Conservation (phyloP, 768 basidiomycete genomes). For the Russula griseocarnosa region DNA sequence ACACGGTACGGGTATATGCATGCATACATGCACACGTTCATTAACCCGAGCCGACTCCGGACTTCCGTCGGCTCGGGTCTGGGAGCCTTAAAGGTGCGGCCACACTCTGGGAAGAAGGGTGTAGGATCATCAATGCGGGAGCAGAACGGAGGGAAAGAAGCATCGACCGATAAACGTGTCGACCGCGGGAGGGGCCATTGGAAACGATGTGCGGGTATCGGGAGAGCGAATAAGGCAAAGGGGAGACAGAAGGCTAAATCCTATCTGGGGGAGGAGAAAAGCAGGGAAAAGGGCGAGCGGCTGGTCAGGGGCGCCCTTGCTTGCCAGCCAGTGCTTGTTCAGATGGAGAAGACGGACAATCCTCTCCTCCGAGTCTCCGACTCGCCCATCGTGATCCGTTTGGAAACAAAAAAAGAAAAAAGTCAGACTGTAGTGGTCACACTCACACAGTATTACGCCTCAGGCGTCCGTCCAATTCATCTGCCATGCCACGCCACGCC, state of each 20-base stretch:
- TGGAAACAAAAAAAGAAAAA: background rate
- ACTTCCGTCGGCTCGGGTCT: no score
- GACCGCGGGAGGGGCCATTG: background rate
- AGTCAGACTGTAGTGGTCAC: constrained; percentile 3
- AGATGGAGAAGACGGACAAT: background rate
- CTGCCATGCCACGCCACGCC: no score
- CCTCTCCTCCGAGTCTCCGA: background rate
- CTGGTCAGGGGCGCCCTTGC: background rate
- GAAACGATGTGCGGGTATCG: background rate
- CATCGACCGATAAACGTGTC: background rate
- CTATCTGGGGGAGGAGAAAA: background rate
- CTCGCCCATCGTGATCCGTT: background rate
- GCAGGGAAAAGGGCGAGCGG: no score
- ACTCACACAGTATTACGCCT: no score
- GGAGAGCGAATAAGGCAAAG: background rate
- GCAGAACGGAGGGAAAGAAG: background rate
- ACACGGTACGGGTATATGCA: background rate
- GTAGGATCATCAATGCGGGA: background rate
- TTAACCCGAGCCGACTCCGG: no score
- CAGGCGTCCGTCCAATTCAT: background rate
- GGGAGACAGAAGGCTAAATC: background rate
- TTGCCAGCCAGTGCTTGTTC: background rate
- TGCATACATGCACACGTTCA: background rate
- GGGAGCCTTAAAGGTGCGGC: background rate
- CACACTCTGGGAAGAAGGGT: no score